Base-by-base conservation (phyloP, 257 asterid genomes). In the Hygrophila difformis region DNA sequence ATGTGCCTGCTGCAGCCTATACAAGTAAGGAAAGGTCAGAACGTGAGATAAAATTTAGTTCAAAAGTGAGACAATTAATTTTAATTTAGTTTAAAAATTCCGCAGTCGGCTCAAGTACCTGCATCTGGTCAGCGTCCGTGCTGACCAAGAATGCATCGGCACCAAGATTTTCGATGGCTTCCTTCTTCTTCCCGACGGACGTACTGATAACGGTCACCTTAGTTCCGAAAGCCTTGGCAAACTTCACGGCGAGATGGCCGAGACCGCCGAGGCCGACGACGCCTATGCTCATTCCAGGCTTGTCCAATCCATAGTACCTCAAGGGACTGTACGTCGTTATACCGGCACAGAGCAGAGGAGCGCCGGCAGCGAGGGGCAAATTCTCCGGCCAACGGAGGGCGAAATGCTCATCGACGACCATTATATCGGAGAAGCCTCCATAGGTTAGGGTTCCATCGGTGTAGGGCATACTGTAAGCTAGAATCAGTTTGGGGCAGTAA, bases 1-100 rank as follows among this genome's bases (percentile, higher is more conserved):
- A 28, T 14, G 71, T 71, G 31, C 71, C 66, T n/a, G 38, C 40
- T 23, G 74, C 83, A 49, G 75, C 75, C 88, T 78, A 57, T 5
- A 12, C n/a, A 5, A 13, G 22, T 4, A 18, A n/a, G n/a, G n/a
- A n/a, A n/a, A n/a, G n/a, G n/a, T n/a, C n/a, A n/a, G n/a, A n/a
- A n/a, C n/a, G n/a, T n/a, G n/a, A n/a, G n/a, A n/a, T n/a, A n/a
- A n/a, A n/a, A n/a, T n/a, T n/a, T n/a, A n/a, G n/a, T n/a, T n/a
- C n/a, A n/a, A n/a, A n/a, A n/a, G n/a, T n/a, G n/a, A 4, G 11
- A 18, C 9, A n/a, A 21, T 14, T 37, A 7, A 37, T 45, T 1
- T 13, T 44, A 1, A 26, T 11, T 46, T 42, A 43, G 10, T 16
- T 8, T 26, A 8, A 26, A n/a, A n/a, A n/a, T n/a, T n/a, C n/a